These are phyloP conservation scores for Trichopus zeylanicus DNA, from an alignment of 116 monocot species.

Conservation along the genomic window DNA sequence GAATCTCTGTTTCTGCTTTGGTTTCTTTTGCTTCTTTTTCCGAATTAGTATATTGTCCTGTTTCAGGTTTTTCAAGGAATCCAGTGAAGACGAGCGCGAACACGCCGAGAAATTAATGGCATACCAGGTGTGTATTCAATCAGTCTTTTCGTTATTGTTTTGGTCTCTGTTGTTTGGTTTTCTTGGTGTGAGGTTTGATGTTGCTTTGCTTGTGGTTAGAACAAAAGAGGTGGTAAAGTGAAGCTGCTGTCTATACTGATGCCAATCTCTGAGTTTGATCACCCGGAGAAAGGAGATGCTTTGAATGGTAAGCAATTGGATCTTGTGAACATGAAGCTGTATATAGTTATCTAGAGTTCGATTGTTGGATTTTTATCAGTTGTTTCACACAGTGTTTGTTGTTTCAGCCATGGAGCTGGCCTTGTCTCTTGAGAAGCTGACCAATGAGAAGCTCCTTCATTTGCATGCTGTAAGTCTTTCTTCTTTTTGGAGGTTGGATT, in stretches of 20 bases:
- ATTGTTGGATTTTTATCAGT: neutral
- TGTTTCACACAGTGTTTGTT: too few relatives aligned
- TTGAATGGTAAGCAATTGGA: conserved; percentile 53
- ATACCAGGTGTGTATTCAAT: conserved; percentile 40
- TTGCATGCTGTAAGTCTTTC: conserved; percentile 34
- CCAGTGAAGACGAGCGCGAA: conserved; percentile 67
- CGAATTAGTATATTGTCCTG: neutral
- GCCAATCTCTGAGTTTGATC: conserved; percentile 55
- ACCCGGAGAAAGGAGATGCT: conserved; percentile 73
- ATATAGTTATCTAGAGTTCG: neutral
- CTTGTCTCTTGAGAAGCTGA: conserved; percentile 55
- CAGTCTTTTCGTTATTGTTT: neutral
- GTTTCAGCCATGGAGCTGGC: conserved; percentile 58
- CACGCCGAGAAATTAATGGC: conserved; percentile 68
- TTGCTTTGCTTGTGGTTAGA: conserved; percentile 17
- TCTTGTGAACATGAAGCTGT: neutral
- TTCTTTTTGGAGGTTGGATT: neutral
- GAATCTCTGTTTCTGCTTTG: neutral
- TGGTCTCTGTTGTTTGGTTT: neutral
- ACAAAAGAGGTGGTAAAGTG: conserved; percentile 63
- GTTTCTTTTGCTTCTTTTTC: neutral
- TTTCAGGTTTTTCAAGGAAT: conserved; percentile 72
- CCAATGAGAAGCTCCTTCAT: conserved; percentile 60
- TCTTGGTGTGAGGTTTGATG: neutral
- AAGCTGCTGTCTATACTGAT: conserved; percentile 56